Conservation (phyloP, 768 basidiomycete species). For the Cyathus striatus region DNA sequence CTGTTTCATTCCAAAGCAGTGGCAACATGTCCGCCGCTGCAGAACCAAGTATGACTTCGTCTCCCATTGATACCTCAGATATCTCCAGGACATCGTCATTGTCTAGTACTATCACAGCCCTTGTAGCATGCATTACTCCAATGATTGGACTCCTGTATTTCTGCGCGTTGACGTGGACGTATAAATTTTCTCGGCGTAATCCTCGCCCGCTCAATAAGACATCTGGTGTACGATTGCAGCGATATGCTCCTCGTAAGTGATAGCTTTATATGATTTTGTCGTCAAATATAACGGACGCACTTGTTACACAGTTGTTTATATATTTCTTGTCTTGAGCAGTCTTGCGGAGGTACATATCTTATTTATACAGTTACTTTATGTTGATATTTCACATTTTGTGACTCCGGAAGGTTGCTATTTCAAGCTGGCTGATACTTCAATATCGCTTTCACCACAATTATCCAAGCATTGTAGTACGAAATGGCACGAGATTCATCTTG, state of each 20-base stretch:
- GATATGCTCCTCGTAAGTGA: constrained; percentile 48
- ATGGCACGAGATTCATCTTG: constrained; percentile 44
- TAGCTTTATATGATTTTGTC: neutral
- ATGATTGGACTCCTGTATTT: constrained; percentile 42
- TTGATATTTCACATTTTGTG: neutral
- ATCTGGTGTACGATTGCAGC: constrained; percentile 38
- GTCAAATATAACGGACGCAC: constrained; percentile 4
- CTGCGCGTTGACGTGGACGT: constrained; percentile 43
- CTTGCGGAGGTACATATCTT: constrained; percentile 36
- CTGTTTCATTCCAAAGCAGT: too few relatives aligned
- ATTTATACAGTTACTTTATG: neutral
- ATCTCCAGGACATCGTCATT: constrained; percentile 21
- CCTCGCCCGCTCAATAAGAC: constrained; percentile 47
- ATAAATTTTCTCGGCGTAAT: constrained; percentile 37
- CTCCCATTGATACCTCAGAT: too few relatives aligned
- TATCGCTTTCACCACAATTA: constrained; percentile 48
- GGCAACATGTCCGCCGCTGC: too few relatives aligned
- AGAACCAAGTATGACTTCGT: too few relatives aligned
- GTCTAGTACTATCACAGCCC: constrained; percentile 27
- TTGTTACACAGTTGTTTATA: constrained; percentile 38
- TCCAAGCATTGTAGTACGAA: constrained; percentile 39
- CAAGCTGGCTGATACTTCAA: constrained; percentile 57
- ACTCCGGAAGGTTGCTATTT: constrained; percentile 37
- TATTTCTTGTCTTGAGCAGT: constrained; percentile 43
- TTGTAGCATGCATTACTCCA: constrained; percentile 28